Evolutionary conservation across 768 basidiomycete genomes (phyloP), one percentile per base, ranked within the genome.

Genomic region (Boletus barrowsii): DNA sequence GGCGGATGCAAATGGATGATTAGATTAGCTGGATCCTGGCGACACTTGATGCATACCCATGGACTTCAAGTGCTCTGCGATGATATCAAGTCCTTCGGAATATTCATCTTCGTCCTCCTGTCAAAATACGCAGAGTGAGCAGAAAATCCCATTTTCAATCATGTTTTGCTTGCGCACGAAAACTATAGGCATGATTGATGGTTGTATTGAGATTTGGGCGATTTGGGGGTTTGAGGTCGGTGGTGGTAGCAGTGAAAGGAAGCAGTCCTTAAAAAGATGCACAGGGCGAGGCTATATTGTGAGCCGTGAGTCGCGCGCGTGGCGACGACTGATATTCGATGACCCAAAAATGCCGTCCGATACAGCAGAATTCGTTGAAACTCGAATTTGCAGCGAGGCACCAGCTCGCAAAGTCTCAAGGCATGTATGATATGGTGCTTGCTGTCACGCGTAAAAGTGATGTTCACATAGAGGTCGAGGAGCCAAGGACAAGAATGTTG

Each of bases 91-190:
- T 5, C 62, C 64, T 13, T 64, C 57, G 1, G 39, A 29, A 45
- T 51, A 68, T 42, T 61, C 61, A 4, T 66, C 58, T 42, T 67
- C 66, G 33, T 67, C 67, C 15, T 68, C 61, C 61, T 64, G 47
- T 58, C 18, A 53, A 18, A 29, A 24, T 22, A n/a, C 10, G 29
- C 11, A 13, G 30, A 10, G 39, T 62, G 11, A 63, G 61, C 10
- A 42, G 10, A 29, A 50, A n/a, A 13, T 13, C 17, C 15, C 6
- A 4, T 39, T 39, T 43, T 18, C 24, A n/a, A 7, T 35, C 33
- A 35, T 0, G 5, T 24, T 44, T 42, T 22, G 35, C 2, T 35
- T 20, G 55, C 66, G 64, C 47, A 68, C 66, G 24, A 68, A 68
- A 43, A 5, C 2, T 8, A 67, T 43, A 3, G 44, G 53, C 67